These are phyloP conservation scores for Achlya hypogyna DNA, from an alignment of 352 stramenopile genomes.

Conservation along the genomic window DNA sequence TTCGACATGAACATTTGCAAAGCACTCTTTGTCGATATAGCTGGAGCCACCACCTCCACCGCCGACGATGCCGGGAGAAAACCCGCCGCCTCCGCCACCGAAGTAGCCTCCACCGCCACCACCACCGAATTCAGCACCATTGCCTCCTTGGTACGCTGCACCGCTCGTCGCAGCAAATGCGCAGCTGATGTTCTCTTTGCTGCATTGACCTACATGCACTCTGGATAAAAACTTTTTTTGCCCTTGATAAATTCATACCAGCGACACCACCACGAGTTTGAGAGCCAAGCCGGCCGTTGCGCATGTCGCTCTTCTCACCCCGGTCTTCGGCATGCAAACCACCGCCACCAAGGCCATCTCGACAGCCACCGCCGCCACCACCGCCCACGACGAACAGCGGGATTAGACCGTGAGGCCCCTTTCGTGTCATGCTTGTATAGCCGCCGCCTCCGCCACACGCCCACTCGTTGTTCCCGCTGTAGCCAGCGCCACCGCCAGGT, in stretches of 20 bases:
- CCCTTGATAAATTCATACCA: conserved; percentile 3
- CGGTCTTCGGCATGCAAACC: conserved; percentile 21
- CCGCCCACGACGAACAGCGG: conserved; percentile 56
- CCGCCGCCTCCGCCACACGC: conserved; percentile 57
- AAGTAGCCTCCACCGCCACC: conserved; percentile 54
- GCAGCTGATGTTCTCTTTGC: conserved; percentile 50
- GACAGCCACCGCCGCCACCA: conserved; percentile 55
- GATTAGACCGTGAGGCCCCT: conserved; percentile 53
- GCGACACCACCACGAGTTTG: conserved; percentile 32
- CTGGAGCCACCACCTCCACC: conserved; percentile 56
- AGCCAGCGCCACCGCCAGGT: conserved; percentile 44
- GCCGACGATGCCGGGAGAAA: conserved; percentile 59
- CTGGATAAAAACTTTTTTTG: neutral
- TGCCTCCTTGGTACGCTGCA: conserved; percentile 41
- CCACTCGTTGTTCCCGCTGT: conserved; percentile 60
- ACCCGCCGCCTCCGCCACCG: conserved; percentile 55
- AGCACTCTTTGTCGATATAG: conserved; percentile 36
- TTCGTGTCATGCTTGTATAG: conserved; percentile 58
- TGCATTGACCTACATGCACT: conserved; percentile 27
- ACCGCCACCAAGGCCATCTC: conserved; percentile 41
- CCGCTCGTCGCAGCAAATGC: conserved; percentile 47
- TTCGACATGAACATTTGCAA: conserved; percentile 41
- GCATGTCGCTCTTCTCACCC: conserved; percentile 37
- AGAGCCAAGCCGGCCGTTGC: conserved; percentile 39
- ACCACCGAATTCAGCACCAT: conserved; percentile 64